Percentiles rank a stretch among this genome's conserved stretches.
Conservation (phyloP, 2,329 filamentous ascomycete genomes). For the Arthroderma uncinatum region DNA sequence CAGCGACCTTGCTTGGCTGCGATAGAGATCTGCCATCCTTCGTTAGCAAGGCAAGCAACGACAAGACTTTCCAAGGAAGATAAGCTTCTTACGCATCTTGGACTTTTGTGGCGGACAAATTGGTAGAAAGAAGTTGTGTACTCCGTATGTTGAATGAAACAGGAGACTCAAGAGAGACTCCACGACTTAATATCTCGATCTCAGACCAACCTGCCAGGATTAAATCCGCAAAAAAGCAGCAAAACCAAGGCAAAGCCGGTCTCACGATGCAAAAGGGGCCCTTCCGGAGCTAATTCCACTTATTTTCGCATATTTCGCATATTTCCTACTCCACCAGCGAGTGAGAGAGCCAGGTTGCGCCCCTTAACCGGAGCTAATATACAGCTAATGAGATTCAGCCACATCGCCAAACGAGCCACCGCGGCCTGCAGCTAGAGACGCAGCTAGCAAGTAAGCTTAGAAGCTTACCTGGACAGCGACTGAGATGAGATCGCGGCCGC, state of each 20-base stretch:
- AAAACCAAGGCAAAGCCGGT: too few relatives aligned
- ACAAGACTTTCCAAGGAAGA: conserved; percentile 1
- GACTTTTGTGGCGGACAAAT: too few relatives aligned
- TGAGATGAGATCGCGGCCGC: not conserved
- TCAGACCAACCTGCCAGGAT: too few relatives aligned
- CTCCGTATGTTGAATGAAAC: too few relatives aligned
- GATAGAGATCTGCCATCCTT: conserved; percentile 28
- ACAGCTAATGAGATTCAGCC: not conserved
- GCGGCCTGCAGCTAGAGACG: not conserved
- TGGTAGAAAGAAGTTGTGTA: not conserved
- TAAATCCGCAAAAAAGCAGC: too few relatives aligned
- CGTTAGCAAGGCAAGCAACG: not conserved
- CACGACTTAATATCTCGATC: too few relatives aligned
- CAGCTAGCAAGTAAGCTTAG: not conserved
- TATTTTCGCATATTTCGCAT: not conserved
- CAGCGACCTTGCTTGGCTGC: conserved; percentile 27
- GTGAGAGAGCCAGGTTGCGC: not conserved
- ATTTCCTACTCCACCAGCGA: not conserved
- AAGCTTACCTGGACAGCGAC: not conserved
- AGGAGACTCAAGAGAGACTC: too few relatives aligned
- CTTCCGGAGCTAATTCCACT: not conserved
- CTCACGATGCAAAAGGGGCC: not conserved
- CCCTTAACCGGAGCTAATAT: not conserved
- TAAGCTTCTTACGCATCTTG: not conserved
- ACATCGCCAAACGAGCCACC: not conserved